phyloP scores from a whole-genome alignment of 2,329 filamentous ascomycete species.

The Fusarium brachygibbosum region DNA sequence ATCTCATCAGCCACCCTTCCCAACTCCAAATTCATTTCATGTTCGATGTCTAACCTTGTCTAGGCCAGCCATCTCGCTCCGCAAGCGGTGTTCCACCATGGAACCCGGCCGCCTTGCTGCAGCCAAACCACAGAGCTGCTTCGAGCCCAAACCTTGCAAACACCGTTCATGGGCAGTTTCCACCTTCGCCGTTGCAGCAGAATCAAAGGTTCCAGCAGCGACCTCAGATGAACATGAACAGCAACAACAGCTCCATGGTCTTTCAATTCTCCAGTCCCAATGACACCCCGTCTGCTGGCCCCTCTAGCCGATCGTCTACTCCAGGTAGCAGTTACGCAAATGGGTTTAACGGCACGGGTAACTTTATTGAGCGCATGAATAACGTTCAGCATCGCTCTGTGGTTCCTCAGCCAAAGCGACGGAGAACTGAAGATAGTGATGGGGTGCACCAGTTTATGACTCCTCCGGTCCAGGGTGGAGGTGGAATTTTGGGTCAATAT shows the following conservation, averaged over 20 bases:
- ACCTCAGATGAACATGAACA: slow-evolving; percentile 50
- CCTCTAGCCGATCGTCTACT: slow-evolving; percentile 54
- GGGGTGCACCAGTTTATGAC: slow-evolving; percentile 56
- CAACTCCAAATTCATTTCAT: slow-evolving; percentile 18
- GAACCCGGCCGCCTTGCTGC: slow-evolving; percentile 58
- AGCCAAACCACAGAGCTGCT: slow-evolving; percentile 54
- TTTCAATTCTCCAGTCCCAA: slow-evolving; percentile 60
- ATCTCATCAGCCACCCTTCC: background rate
- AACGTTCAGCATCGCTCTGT: slow-evolving; percentile 76
- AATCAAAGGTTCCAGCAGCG: slow-evolving; percentile 41
- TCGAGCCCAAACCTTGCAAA: slow-evolving; percentile 49
- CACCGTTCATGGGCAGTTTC: slow-evolving; percentile 45
- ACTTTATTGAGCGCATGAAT: slow-evolving; percentile 81
- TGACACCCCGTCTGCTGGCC: slow-evolving; percentile 52
- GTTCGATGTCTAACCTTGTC: slow-evolving; percentile 25
- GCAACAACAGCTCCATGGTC: slow-evolving; percentile 54
- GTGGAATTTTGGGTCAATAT: slow-evolving; percentile 74
- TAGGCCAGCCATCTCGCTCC: slow-evolving; percentile 50
- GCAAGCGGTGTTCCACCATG: slow-evolving; percentile 53
- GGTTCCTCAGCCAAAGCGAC: slow-evolving; percentile 73
- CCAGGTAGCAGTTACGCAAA: slow-evolving; percentile 47
- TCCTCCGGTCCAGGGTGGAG: slow-evolving; percentile 57
- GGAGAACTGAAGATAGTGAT: slow-evolving; percentile 67
- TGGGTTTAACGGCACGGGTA: slow-evolving; percentile 61
- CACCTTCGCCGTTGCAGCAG: slow-evolving; percentile 41